Evolutionary conservation across 2,329 filamentous ascomycete species (phyloP).

Genomic region (Whalleya microplaca): DNA sequence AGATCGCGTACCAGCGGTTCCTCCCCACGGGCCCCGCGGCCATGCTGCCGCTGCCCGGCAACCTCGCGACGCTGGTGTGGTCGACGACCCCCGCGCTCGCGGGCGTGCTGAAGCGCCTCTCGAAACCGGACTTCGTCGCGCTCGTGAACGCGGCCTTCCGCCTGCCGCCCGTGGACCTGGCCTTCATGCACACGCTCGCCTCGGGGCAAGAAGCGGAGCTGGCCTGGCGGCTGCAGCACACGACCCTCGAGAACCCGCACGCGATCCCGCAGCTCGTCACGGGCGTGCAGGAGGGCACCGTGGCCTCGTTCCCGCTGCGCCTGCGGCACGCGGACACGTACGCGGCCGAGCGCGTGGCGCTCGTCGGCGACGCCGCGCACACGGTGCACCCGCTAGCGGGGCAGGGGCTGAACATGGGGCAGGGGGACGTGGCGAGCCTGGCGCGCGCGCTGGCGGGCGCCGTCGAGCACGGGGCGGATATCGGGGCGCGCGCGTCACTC

Average conservation of each 20-base stretch:
- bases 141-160: conserved; percentile 95
- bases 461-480: conserved; percentile 82
- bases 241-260: conserved; percentile 53
- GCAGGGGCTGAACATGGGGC: conserved; percentile 91
- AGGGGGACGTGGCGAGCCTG: conserved; percentile 84
- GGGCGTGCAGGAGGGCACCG: conserved; percentile 74
- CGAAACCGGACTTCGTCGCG: conserved; percentile 73
- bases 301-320: conserved; percentile 89
- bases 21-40: conserved; percentile 90
- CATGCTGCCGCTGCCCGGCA: conserved; percentile 85
- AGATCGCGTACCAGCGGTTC: conserved; percentile 93
- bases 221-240: conserved; percentile 80
- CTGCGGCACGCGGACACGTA: conserved; percentile 95
- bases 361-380: conserved; percentile 94
- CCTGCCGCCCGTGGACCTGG: conserved; percentile 75
- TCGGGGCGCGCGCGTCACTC: conserved; percentile 77
- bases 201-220: conserved; percentile 73
- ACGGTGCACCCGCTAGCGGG: conserved; percentile 93
- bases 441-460: conserved; percentile 75
- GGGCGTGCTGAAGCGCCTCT: conserved; percentile 75
- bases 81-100: conserved; percentile 85
- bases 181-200: conserved; percentile 73
- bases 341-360: conserved; percentile 83
- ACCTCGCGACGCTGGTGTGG: conserved; percentile 88
- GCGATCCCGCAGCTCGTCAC: conserved; percentile 68